Percentiles rank a stretch among this genome's conserved stretches.
Conservation (phyloP, 2,329 filamentous ascomycete genomes). For the Dactylellina drechsleri region DNA sequence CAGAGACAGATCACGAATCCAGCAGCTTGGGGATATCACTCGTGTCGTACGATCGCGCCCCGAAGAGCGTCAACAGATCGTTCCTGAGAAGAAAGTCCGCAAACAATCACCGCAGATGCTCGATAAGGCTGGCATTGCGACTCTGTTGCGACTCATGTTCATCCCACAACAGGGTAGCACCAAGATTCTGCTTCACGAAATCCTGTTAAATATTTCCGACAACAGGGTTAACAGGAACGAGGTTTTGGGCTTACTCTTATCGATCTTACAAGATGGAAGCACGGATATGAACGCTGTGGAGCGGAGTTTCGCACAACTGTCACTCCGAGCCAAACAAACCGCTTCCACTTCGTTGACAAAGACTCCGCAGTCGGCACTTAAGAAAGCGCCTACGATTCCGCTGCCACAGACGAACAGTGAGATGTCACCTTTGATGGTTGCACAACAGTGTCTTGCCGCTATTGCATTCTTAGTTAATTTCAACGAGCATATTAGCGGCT, state of each 20-base stretch:
- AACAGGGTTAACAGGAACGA: constrained; percentile 96
- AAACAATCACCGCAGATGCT: constrained; percentile 94
- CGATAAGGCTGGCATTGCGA: constrained; percentile 93
- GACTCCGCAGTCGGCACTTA: constrained; percentile 67
- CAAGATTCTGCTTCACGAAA: constrained; percentile 82
- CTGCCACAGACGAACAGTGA: constrained; percentile 75
- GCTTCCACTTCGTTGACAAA: constrained; percentile 31
- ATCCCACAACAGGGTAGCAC: constrained; percentile 90
- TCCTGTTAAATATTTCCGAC: constrained; percentile 90
- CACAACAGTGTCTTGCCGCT: constrained; percentile 91
- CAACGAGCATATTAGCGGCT: constrained; percentile 85
- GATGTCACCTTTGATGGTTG: constrained; percentile 90
- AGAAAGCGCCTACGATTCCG: constrained; percentile 75
- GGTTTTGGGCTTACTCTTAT: constrained; percentile 89
- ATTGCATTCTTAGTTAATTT: constrained; percentile 84
- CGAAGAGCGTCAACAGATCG: constrained; percentile 64
- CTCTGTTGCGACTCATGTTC: constrained; percentile 98
- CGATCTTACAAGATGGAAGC: constrained; percentile 94
- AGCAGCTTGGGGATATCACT: constrained; percentile 66
- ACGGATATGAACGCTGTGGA: constrained; percentile 92
- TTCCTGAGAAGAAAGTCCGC: constrained; percentile 73
- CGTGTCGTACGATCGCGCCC: constrained; percentile 58
- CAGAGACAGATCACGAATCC: constrained; percentile 67
- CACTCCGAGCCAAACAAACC: constrained; percentile 82
- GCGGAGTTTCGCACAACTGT: constrained; percentile 92